These are phyloP conservation scores for Phytopythium litorale DNA, from an alignment of 352 stramenopile genomes.

Conservation along the genomic window DNA sequence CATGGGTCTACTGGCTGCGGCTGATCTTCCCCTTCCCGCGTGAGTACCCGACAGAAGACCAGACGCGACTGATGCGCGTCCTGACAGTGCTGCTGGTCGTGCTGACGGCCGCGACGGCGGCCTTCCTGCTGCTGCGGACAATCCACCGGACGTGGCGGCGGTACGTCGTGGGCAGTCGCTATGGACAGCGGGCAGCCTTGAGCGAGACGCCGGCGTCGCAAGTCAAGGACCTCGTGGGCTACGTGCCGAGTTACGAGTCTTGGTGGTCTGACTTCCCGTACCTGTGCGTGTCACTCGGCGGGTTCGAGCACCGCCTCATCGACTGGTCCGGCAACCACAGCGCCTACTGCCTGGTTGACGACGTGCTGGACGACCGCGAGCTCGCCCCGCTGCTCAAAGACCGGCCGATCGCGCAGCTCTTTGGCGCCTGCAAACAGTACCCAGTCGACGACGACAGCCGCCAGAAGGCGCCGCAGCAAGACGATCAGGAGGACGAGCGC, in stretches of 20 bases:
- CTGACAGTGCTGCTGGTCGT: conserved; percentile 41
- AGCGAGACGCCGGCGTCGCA: conserved; percentile 42
- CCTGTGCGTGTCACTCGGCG: conserved; percentile 45
- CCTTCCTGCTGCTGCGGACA: conserved; percentile 32
- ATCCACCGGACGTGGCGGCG: conserved; percentile 31
- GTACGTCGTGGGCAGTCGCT: conserved; percentile 29
- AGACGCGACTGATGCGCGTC: conserved; percentile 34
- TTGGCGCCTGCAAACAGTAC: conserved; percentile 64
- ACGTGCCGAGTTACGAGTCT: conserved; percentile 62
- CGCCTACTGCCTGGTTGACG: conserved; percentile 59
- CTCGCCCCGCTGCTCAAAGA: conserved; percentile 32
- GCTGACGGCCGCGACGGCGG: conserved; percentile 23
- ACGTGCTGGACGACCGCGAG: conserved; percentile 46
- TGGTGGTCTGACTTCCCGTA: conserved; percentile 70
- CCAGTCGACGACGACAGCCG: not conserved
- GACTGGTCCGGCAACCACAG: conserved; percentile 53
- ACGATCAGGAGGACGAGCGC: not conserved
- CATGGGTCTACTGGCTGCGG: conserved; percentile 30
- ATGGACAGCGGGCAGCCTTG: conserved; percentile 24
- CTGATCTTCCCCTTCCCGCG: conserved; percentile 53
- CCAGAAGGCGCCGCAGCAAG: not conserved
- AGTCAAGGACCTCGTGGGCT: conserved; percentile 47
- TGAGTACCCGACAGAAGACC: conserved; percentile 26
- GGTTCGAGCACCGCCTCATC: conserved; percentile 54
- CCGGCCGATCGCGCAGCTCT: conserved; percentile 46